Evolutionary conservation across 2,329 filamentous ascomycete genomes (phyloP).

Genomic region (Phaeophleospora eucalypticola): DNA sequence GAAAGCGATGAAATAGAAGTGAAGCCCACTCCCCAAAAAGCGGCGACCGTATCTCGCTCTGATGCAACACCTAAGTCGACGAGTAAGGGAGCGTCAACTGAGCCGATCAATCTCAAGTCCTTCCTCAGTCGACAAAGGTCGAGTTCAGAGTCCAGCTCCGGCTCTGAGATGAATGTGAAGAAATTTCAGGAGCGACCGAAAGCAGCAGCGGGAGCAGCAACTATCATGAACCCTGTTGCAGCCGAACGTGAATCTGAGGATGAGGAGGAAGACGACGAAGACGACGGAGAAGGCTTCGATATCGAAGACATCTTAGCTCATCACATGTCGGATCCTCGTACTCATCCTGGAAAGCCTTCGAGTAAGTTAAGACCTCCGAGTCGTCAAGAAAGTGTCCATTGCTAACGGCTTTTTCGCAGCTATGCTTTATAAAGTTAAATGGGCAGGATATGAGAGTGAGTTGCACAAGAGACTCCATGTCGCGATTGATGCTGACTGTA

Average conservation of each 20-base stretch:
- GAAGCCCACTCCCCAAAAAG: not conserved
- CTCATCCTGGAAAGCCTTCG: conserved; percentile 25
- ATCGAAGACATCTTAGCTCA: conserved; percentile 28
- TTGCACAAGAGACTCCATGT: too few species aligned
- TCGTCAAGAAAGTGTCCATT: not conserved
- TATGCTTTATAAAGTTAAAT: conserved; percentile 32
- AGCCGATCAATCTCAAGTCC: not conserved
- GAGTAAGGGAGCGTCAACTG: too few species aligned
- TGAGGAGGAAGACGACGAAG: conserved; percentile 14
- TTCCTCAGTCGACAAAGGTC: not conserved
- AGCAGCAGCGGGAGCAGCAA: not conserved
- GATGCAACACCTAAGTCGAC: not conserved
- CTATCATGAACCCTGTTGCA: conserved; percentile 20
- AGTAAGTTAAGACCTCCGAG: not conserved
- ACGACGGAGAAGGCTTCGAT: conserved; percentile 17
- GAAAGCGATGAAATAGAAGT: not conserved
- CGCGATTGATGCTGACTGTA: too few species aligned
- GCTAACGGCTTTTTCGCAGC: conserved; percentile 9
- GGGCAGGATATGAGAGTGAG: conserved; percentile 28
- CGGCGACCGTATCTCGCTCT: not conserved
- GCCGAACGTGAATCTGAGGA: conserved; percentile 3
- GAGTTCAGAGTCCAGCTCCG: not conserved
- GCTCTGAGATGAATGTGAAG: conserved; percentile 11
- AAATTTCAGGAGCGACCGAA: not conserved
- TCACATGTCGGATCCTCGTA: conserved; percentile 24